phyloP scores from a whole-genome alignment of 768 basidiomycete genomes.

The Chalciporus chontae region DNA sequence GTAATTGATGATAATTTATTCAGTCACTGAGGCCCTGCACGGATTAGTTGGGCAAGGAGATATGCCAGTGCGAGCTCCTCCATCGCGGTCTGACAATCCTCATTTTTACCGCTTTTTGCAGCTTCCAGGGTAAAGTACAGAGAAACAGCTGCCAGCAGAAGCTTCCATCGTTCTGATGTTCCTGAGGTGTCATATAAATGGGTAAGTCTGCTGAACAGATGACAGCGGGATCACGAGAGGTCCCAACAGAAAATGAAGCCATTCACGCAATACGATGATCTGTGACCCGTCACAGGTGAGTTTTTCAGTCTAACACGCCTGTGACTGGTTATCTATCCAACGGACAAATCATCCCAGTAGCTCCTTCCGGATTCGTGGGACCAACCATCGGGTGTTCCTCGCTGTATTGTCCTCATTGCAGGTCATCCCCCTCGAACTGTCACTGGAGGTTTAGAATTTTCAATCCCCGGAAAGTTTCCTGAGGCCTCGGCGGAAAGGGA shows the following conservation, averaged over 20 bases:
- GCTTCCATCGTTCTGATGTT: background rate
- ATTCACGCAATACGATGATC: background rate
- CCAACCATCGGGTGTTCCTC: background rate
- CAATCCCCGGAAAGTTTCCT: background rate
- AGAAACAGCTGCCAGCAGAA: no score
- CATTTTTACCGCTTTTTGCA: no score
- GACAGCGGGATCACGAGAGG: background rate
- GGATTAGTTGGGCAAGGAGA: no score
- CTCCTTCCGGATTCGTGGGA: background rate
- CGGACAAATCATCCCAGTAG: no score
- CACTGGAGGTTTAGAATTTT: constrained; percentile 1
- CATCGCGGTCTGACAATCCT: no score
- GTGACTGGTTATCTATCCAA: no score
- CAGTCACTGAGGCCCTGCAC: no score
- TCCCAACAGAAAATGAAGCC: background rate
- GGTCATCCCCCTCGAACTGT: background rate
- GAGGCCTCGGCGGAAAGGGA: constrained; percentile 1
- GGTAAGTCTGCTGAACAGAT: background rate
- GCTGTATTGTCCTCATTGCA: background rate
- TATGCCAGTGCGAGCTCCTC: no score
- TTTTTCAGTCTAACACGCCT: background rate
- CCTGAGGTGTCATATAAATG: no score
- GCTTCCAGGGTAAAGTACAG: no score
- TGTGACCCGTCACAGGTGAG: background rate
- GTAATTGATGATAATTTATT: no score